Conservation (phyloP, 2,329 filamentous ascomycete species). For the Diatrype stigma region DNA sequence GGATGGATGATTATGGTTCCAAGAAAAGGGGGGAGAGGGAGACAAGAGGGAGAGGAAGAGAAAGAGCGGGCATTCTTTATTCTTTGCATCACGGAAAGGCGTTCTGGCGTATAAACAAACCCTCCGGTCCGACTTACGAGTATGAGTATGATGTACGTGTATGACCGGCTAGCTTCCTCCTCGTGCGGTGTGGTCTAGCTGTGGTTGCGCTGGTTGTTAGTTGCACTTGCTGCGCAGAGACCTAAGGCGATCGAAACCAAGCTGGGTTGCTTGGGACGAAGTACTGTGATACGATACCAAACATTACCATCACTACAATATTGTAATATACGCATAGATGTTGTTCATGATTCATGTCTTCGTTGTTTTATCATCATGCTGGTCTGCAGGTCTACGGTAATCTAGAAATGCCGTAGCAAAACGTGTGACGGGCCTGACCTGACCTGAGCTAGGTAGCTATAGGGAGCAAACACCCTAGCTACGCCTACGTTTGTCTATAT, state of each 20-base stretch:
- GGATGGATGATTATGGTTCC: too few relatives aligned
- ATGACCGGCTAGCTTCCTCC: too few relatives aligned
- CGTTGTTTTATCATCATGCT: constrained; percentile 13
- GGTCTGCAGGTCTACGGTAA: neutral
- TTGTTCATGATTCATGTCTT: constrained; percentile 26
- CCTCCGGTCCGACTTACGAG: too few relatives aligned
- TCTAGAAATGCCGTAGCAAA: too few relatives aligned
- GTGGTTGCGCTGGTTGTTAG: too few relatives aligned
- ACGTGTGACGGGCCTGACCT: too few relatives aligned
- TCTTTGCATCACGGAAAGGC: neutral
- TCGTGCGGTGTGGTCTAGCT: too few relatives aligned
- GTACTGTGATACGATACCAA: constrained; percentile 3
- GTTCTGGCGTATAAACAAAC: neutral
- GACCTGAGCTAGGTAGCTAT: too few relatives aligned
- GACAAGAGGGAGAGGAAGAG: neutral
- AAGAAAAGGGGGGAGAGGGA: neutral
- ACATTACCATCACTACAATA: constrained; percentile 10
- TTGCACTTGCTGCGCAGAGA: too few relatives aligned
- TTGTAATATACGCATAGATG: constrained; percentile 15
- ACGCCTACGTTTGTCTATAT: too few relatives aligned
- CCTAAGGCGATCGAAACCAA: neutral
- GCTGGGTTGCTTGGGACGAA: neutral
- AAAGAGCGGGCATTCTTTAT: neutral
- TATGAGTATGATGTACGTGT: too few relatives aligned
- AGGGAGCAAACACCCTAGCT: too few relatives aligned